Base-by-base conservation (phyloP, 768 basidiomycete genomes). In the Tulasnella sp. region DNA sequence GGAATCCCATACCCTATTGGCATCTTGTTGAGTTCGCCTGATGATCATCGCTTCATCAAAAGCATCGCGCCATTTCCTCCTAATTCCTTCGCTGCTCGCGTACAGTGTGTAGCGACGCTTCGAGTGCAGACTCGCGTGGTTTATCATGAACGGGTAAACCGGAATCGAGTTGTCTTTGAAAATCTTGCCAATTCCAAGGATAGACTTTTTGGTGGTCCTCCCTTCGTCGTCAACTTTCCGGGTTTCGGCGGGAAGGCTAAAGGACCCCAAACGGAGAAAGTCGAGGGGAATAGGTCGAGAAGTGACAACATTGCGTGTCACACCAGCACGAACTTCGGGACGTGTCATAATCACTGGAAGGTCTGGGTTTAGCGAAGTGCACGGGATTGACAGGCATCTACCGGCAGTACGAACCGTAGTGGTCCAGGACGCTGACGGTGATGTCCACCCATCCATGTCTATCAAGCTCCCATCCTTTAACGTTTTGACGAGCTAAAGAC, bases 261-360 rank as follows among this genome's bases (percentile, higher is more conserved):
- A 95, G 19, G 86, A 83, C 37, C 87, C 92, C 9, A 94, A 85
- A 22, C 88, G 89, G n/a, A 95, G 86, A 78, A 90, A 94, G 45
- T 91, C 90, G 2, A 95, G 83, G 3, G 93, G 91, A 74, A 95
- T 87, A 37, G 93, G 93, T 76, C 92, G 86, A 68, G 90, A 91
- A 58, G 89, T 85, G 22, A 94, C 85, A 54, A 79, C 52, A 67
- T 78, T 67, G 85, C 81, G 49, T 89, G 86, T 82, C 85, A 87
- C 38, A n/a, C 76, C 77, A 12, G 25, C 0, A 3, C 64, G 54
- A 9, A 37, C 54, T 52, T 64, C 68, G 22, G 67, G 54, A 22
- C 34, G 73, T 11, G 77, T 77, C 76, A 78, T 78, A 25, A 78
- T 29, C 14, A 78, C 70, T 71, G 39, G n/a, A 38, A 12, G 74